phyloP scores from a whole-genome alignment of 1,139 yeast species.

The Lodderomyces metapsilosis region DNA sequence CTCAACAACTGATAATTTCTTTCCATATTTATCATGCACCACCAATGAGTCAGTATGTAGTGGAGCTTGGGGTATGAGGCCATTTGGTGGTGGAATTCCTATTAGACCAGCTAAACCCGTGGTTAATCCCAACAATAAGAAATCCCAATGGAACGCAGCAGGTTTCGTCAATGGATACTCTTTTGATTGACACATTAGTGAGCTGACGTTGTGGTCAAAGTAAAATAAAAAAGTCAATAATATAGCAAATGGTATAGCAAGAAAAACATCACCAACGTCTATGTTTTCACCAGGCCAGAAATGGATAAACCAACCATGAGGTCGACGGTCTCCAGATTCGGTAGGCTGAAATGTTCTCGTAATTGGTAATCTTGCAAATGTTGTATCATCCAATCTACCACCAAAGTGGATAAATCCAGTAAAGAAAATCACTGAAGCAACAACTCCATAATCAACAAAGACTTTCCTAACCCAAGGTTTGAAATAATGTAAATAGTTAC shows the following conservation, averaged over 20 bases:
- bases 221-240: constrained; percentile 80
- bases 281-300: constrained; percentile 68
- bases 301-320: constrained; percentile 72
- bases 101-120: constrained; percentile 84
- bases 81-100: constrained; percentile 96
- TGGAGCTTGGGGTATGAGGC: constrained; percentile 96
- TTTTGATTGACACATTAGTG: constrained; percentile 85
- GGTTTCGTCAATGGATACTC: constrained; percentile 84
- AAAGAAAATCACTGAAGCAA: constrained; percentile 79
- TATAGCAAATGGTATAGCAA: constrained; percentile 91
- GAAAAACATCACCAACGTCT: constrained; percentile 69
- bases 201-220: constrained; percentile 93
- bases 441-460: constrained; percentile 83
- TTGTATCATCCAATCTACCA: constrained; percentile 54
- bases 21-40: constrained; percentile 49
- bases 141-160: constrained; percentile 91
- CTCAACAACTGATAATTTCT: constrained; percentile 68
- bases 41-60: constrained; percentile 80
- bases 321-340: constrained; percentile 28
- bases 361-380: constrained; percentile 66
- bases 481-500: constrained; percentile 59
- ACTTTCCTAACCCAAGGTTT: constrained; percentile 61
- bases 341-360: constrained; percentile 79
- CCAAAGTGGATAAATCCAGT: constrained; percentile 92
- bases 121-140: constrained; percentile 75